A percentile compares a stretch with the other conserved stretches of the same genome.
These are phyloP conservation scores for Retiboletus fuscus DNA, from an alignment of 1,284 basidiomycete genomes.

Conservation along the genomic window DNA sequence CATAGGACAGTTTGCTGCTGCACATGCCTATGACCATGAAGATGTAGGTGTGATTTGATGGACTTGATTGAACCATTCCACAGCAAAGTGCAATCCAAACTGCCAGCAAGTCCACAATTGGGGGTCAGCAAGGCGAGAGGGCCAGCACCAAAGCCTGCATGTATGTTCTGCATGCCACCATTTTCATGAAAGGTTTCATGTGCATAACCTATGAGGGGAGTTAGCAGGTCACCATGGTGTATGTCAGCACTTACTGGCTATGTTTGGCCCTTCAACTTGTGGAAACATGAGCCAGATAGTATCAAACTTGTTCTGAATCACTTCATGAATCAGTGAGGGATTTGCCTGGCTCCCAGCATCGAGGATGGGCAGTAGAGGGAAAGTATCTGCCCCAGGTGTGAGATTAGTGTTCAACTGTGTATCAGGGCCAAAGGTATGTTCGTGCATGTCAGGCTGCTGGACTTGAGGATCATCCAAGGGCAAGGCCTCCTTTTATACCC, in stretches of 20 bases:
- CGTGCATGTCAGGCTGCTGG: too few species aligned
- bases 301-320: too few species aligned
- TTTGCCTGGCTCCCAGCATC: too few species aligned
- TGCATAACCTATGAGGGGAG: background rate
- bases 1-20: constrained; percentile 19
- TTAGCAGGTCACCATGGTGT: background rate
- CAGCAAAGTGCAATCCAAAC: constrained; percentile 15
- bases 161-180: background rate
- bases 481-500: too few species aligned
- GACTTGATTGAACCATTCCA: constrained; percentile 22
- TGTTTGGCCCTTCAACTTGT: background rate
- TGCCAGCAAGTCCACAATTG: constrained; percentile 16
- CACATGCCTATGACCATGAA: constrained; percentile 25
- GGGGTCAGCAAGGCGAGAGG: background rate
- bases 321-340: too few species aligned
- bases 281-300: background rate
- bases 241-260: constrained; percentile 6
- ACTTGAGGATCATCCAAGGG: too few species aligned
- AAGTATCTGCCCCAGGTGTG: background rate
- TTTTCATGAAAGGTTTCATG: constrained; percentile 1
- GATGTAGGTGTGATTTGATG: constrained; percentile 26
- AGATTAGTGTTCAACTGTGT: background rate
- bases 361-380: background rate
- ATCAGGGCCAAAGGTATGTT: too few species aligned
- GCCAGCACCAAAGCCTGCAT: background rate